A percentile compares a stretch with the other conserved stretches of the same genome.
Conservation (phyloP, 2,329 filamentous ascomycete species). For the Tolypocladium paradoxum region DNA sequence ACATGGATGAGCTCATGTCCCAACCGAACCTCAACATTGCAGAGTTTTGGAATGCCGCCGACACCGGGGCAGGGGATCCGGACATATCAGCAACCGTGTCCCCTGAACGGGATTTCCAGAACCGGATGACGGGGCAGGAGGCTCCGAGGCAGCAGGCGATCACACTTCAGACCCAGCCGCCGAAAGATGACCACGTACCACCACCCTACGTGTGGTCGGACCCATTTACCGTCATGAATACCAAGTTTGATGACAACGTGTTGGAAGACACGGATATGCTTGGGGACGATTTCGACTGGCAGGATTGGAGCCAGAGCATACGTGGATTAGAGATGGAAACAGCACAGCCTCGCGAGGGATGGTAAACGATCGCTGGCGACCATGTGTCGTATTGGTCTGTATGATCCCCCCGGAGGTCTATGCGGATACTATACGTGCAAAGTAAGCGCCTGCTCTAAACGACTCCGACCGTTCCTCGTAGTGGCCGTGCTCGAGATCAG, state of each 20-base stretch:
- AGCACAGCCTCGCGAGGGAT: slow-evolving; percentile 10
- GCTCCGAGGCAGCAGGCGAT: slow-evolving; percentile 10
- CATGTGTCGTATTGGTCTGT: background rate
- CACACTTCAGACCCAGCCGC: slow-evolving; percentile 11
- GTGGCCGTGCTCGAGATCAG: no score
- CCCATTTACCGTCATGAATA: slow-evolving; percentile 17
- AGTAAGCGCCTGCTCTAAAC: no score
- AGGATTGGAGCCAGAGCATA: slow-evolving; percentile 34
- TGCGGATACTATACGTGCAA: no score
- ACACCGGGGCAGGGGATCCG: background rate
- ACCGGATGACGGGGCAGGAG: slow-evolving; percentile 7
- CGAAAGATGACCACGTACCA: slow-evolving; percentile 23
- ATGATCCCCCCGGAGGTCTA: no score
- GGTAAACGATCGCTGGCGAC: slow-evolving; percentile 5
- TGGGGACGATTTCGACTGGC: slow-evolving; percentile 36
- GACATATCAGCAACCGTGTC: background rate
- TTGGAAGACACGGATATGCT: slow-evolving; percentile 27
- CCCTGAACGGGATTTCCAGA: background rate
- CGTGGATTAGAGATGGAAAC: slow-evolving; percentile 25
- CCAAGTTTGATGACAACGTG: slow-evolving; percentile 15
- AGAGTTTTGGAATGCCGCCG: slow-evolving; percentile 18
- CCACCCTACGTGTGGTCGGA: slow-evolving; percentile 33
- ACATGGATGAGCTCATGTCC: slow-evolving; percentile 26
- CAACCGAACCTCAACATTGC: slow-evolving; percentile 24
- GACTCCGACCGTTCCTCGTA: no score